These are phyloP conservation scores for Pythium volutum DNA, from an alignment of 352 stramenopile genomes.

Conservation along the genomic window DNA sequence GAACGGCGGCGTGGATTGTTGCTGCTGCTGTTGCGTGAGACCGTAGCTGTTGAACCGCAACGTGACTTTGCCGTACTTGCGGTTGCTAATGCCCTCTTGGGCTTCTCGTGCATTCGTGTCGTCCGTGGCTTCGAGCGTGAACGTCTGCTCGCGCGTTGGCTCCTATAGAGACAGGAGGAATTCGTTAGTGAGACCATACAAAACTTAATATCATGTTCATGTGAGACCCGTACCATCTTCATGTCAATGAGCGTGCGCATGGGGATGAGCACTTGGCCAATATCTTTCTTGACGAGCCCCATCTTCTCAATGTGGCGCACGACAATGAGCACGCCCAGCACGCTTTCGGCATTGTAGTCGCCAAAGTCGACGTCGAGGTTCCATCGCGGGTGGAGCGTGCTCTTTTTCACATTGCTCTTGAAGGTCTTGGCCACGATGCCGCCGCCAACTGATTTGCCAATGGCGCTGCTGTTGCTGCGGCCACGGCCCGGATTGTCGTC, in stretches of 20 bases:
- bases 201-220: neutral
- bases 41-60: constrained; percentile 72
- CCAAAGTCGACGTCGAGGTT: constrained; percentile 82
- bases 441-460: constrained; percentile 16
- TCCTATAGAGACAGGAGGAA: constrained; percentile 31
- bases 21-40: constrained; percentile 27
- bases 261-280: constrained; percentile 62
- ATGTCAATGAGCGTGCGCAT: constrained; percentile 70
- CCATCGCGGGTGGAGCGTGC: constrained; percentile 77
- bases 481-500: constrained; percentile 7
- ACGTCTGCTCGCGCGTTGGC: constrained; percentile 52
- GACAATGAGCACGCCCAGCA: constrained; percentile 64
- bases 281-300: constrained; percentile 69
- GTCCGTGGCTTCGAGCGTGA: constrained; percentile 56
- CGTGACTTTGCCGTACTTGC: constrained; percentile 64
- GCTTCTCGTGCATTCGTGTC: constrained; percentile 52
- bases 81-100: constrained; percentile 49
- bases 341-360: constrained; percentile 61
- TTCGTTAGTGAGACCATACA: neutral
- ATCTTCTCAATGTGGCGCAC: constrained; percentile 73
- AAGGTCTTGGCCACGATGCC: constrained; percentile 43
- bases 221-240: constrained; percentile 44
- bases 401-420: constrained; percentile 59
- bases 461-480: constrained; percentile 3
- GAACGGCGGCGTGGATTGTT: neutral